Base-by-base conservation (phyloP, 2,329 filamentous ascomycete species). In the Blumeriella jaapii region DNA sequence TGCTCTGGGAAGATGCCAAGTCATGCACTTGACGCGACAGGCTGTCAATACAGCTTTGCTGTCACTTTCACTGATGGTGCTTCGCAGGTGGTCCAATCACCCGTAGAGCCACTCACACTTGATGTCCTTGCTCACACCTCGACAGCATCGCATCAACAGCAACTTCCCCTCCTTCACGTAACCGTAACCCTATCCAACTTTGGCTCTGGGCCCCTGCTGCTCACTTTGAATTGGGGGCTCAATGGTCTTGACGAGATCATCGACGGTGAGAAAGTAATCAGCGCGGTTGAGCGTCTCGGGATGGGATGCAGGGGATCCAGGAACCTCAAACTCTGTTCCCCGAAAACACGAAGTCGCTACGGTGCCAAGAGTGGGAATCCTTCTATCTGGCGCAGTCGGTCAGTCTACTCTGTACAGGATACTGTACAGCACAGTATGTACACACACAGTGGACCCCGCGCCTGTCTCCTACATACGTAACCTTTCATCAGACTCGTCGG, bases 51-150 rank as follows among this genome's bases (percentile, higher is more conserved):
- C n/a, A n/a, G n/a, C n/a, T n/a, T n/a, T n/a, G n/a, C n/a, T n/a
- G 35, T 33, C 26, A 36, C 35, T 33, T 22, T 20, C 18, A 19
- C 23, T 29, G 26, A 20, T 41, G 30, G 17, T 26, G 30, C 20
- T 34, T 33, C 25, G 20, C 15, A 34, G 27, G 29, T 33, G 29
- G 29, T 36, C 40, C 40, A 42, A 42, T 42, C 33, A 36, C n/a
- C 25, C 29, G 18, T 22, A 6, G 13, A 26, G 12, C 25, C 36
- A 29, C 32, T 23, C 40, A 42, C 40, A 36, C 40, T 20, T 9
- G 13, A 11, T 14, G 15, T 35, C 27, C 20, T 7, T 23, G 14
- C 26, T 27, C 31, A 31, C 23, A 28, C 29, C 14, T 25, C n/a
- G 23, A 18, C 14, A 32, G 18, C 29, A 17, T 15, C 20, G 11